A percentile compares a stretch with the other conserved stretches of the same genome.
Evolutionary conservation across 805 yeast species (phyloP).

Genomic region (Danielia reshetovae): DNA sequence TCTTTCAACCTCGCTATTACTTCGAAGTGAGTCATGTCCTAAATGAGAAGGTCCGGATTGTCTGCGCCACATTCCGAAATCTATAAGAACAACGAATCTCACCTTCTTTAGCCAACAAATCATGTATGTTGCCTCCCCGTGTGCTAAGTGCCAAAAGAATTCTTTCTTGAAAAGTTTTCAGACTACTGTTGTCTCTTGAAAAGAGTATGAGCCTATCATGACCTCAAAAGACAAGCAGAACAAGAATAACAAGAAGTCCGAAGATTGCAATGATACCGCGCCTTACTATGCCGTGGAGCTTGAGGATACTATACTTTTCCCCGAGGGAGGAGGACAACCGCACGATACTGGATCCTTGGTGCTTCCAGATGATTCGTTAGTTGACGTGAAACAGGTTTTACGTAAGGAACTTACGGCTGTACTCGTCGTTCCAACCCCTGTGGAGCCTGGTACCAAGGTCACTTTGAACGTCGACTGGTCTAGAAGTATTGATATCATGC

Average conservation of each 20-base stretch:
- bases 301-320: slow-evolving; percentile 75
- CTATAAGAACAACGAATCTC: no score
- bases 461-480: slow-evolving; percentile 60
- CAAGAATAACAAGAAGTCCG: slow-evolving; percentile 25
- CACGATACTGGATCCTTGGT: slow-evolving; percentile 52
- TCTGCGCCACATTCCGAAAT: no score
- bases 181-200: slow-evolving; percentile 64
- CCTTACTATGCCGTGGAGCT: slow-evolving; percentile 59
- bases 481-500: slow-evolving; percentile 78
- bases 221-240: slow-evolving; percentile 33
- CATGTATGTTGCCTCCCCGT: slow-evolving; percentile 13
- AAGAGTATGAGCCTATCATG: slow-evolving; percentile 32
- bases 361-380: slow-evolving; percentile 18
- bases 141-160: slow-evolving; percentile 74
- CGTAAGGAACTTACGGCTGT: slow-evolving; percentile 67
- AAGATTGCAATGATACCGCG: slow-evolving; percentile 8
- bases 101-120: no score
- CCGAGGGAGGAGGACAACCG: slow-evolving; percentile 96
- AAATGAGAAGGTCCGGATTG: no score
- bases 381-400: slow-evolving; percentile 52
- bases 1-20: slow-evolving; percentile 7
- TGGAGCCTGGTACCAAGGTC: slow-evolving; percentile 57
- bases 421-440: slow-evolving; percentile 51
- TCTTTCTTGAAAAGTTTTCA: slow-evolving; percentile 59
- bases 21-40: slow-evolving; percentile 12